Evolutionary conservation across 768 basidiomycete genomes (phyloP), one percentile per base, ranked within the genome.

Genomic region (Boletus edulis): DNA sequence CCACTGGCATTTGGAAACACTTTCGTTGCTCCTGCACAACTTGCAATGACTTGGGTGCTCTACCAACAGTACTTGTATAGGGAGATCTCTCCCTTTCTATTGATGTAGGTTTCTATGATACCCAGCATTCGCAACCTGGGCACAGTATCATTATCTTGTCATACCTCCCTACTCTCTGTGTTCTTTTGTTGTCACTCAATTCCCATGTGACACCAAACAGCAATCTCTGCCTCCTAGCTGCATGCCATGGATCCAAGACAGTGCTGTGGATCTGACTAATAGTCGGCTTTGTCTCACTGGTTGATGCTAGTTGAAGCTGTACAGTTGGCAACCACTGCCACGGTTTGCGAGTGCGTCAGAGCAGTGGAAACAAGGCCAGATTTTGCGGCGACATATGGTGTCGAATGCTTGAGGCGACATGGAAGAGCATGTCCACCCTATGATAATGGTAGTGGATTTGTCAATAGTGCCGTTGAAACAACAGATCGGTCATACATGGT

Each of bases 361-460:
- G 58, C 54, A 24, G 49, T 53, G 5, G 50, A 39, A 12, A 65
- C 43, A 14, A 29, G n/a, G 31, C 66, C 63, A 20, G 78, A 74
- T 24, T 61, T 60, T 6, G 81, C 74, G 8, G 77, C 74, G 0
- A 67, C 71, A 41, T 63, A 64, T 2, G 62, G 57, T 0, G 79
- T 79, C 6, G 63, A 51, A 29, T 59, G 61, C 1, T 76, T 74
- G 35, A 73, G 49, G 15, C 66, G 76, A 44, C 78, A 72, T 3
- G 83, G 82, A 10, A 85, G 70, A 0, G 80, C 78, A 46, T 85
- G 83, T 3, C 83, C 83, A 4, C 83, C 84, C 83, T 85, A 61
- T 7, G 45, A 48, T 18, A 18, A 29, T 15, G 14, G 27, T 10
- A 15, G 37, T 15, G 5, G 3, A 9, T 17, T 32, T 43, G 24